These are phyloP conservation scores for Globisporangium middletonii DNA, from an alignment of 352 stramenopile species.

Conservation along the genomic window DNA sequence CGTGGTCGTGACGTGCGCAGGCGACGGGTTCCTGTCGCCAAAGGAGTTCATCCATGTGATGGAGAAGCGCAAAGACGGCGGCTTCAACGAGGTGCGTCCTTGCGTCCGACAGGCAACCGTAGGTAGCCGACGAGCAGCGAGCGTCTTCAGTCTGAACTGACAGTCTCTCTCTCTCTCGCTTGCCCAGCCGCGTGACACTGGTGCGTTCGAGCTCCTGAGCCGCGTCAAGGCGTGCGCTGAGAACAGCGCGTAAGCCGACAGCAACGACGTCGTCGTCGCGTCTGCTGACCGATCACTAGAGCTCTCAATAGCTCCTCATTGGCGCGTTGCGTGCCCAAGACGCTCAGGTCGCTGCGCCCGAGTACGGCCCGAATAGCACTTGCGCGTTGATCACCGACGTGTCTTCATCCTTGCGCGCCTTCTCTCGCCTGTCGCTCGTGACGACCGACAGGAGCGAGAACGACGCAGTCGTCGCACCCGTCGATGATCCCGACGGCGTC, in stretches of 20 bases:
- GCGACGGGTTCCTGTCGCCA: constrained; percentile 66
- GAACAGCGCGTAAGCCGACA: constrained; percentile 12
- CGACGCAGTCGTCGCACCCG: neutral
- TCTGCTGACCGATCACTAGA: too few relatives aligned
- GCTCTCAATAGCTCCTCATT: too few relatives aligned
- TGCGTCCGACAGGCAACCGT: too few relatives aligned
- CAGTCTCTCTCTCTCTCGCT: neutral
- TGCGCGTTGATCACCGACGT: constrained; percentile 54
- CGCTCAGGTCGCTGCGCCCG: constrained; percentile 29
- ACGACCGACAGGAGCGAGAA: constrained; percentile 3
- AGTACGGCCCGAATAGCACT: constrained; percentile 77
- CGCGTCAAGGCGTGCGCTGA: constrained; percentile 68
- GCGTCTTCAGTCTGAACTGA: neutral
- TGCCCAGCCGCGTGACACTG: constrained; percentile 64
- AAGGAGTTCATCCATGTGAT: constrained; percentile 86
- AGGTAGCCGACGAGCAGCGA: too few relatives aligned
- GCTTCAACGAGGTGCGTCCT: constrained; percentile 65
- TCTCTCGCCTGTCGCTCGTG: constrained; percentile 19
- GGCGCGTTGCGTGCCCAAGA: neutral
- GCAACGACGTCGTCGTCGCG: too few relatives aligned
- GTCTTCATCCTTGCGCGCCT: constrained; percentile 58
- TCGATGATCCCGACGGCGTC: constrained; percentile 37
- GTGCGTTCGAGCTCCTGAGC: constrained; percentile 58
- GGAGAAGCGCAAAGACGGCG: constrained; percentile 79
- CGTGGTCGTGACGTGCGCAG: constrained; percentile 14